These are phyloP conservation scores for Kwoniella bestiolae DNA, from an alignment of 768 basidiomycete genomes.

Conservation along the genomic window DNA sequence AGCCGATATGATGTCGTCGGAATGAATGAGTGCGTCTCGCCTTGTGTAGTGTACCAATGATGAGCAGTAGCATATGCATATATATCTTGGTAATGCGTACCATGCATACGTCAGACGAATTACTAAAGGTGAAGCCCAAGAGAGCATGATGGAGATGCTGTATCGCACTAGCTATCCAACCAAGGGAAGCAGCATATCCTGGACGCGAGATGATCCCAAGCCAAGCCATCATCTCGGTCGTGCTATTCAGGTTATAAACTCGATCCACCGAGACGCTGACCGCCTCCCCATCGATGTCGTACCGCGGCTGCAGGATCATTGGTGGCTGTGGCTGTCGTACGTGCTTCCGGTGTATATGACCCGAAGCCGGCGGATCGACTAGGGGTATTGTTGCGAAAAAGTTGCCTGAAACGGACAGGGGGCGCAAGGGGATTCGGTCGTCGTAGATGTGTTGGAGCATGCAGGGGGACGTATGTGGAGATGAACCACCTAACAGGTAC, in stretches of 20 bases:
- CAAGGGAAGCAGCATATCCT: too few species aligned
- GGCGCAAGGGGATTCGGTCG: constrained; percentile 46
- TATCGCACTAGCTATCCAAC: too few species aligned
- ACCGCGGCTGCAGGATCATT: constrained; percentile 35
- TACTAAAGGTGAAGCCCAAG: too few species aligned
- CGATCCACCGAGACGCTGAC: constrained; percentile 52
- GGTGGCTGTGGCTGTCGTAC: constrained; percentile 8
- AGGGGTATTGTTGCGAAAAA: constrained; percentile 29
- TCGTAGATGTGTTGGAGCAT: constrained; percentile 45
- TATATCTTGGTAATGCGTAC: too few species aligned
- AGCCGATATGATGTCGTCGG: too few species aligned
- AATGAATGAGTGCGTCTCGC: too few species aligned
- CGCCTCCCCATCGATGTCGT: constrained; percentile 53
- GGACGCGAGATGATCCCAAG: background rate
- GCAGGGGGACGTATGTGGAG: constrained; percentile 47
- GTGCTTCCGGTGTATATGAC: constrained; percentile 4
- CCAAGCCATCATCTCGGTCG: background rate
- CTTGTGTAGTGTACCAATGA: too few species aligned
- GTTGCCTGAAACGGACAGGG: constrained; percentile 37
- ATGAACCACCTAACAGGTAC: constrained; percentile 53
- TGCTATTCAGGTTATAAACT: constrained; percentile 18
- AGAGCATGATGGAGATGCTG: too few species aligned
- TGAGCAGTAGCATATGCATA: too few species aligned
- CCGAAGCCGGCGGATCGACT: constrained; percentile 16
- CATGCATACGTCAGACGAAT: too few species aligned